phyloP scores from a whole-genome alignment of 1,284 basidiomycete genomes.

The Tilletiaria anomala region DNA sequence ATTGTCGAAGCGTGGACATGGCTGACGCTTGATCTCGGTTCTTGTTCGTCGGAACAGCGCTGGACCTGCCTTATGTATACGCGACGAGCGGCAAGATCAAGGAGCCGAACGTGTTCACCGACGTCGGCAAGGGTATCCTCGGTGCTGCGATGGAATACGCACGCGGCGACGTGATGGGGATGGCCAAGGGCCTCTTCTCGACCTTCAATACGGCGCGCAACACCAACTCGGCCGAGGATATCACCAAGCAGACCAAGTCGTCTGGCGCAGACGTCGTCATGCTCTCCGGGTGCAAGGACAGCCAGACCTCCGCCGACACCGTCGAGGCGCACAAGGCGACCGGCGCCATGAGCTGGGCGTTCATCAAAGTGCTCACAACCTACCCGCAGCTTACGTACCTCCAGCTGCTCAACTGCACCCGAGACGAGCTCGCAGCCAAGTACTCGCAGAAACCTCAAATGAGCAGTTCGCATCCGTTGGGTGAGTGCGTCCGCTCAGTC shows the following conservation, averaged over 20 bases:
- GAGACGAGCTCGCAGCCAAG: slow-evolving; percentile 28
- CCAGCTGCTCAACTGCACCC: slow-evolving; percentile 31
- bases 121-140: slow-evolving; percentile 35
- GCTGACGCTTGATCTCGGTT: too few species aligned
- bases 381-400: slow-evolving; percentile 33
- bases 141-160: slow-evolving; percentile 55
- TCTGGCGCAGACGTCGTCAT: slow-evolving; percentile 58
- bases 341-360: slow-evolving; percentile 45
- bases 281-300: slow-evolving; percentile 65
- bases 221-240: slow-evolving; percentile 50
- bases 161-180: slow-evolving; percentile 22
- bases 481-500: too few species aligned
- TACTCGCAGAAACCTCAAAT: slow-evolving; percentile 42
- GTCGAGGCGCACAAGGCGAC: slow-evolving; percentile 64
- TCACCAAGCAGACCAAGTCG: slow-evolving; percentile 55
- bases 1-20: too few species aligned
- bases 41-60: too few species aligned
- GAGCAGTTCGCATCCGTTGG: slow-evolving; percentile 40
- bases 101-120: slow-evolving; percentile 53
- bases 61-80: slow-evolving; percentile 47
- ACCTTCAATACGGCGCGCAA: slow-evolving; percentile 42
- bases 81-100: slow-evolving; percentile 85
- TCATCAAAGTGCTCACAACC: slow-evolving; percentile 45
- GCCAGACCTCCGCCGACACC: slow-evolving; percentile 82
- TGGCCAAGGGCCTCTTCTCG: slow-evolving; percentile 38